Conservation (phyloP, 2,329 filamentous ascomycete genomes). For the Bipolaris victoriae region DNA sequence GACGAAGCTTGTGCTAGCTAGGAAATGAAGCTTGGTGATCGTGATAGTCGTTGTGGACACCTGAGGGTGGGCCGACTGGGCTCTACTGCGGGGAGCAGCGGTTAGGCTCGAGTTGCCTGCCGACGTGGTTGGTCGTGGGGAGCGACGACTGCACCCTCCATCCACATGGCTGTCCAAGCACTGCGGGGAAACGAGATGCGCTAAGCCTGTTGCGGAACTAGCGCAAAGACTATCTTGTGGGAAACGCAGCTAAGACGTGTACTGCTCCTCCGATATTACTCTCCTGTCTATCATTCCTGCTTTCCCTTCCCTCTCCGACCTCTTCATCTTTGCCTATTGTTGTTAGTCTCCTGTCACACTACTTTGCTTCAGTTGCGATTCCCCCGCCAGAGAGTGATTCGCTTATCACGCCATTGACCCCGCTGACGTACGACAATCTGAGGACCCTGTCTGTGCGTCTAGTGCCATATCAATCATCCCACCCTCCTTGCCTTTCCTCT, state of each 20-base stretch:
- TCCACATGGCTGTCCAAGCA: conserved; percentile 35
- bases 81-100: conserved; percentile 26
- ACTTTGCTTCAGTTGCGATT: conserved; percentile 10
- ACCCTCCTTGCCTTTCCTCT: conserved; percentile 23
- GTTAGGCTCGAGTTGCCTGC: conserved; percentile 17
- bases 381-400: conserved; percentile 20
- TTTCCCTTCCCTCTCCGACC: conserved; percentile 9
- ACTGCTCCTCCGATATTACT: conserved; percentile 34
- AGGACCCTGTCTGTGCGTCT: conserved; percentile 31
- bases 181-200: conserved; percentile 42
- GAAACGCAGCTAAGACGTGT: conserved; percentile 17
- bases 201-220: conserved; percentile 28
- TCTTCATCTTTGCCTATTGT: conserved; percentile 12
- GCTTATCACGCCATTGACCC: conserved; percentile 38
- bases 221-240: conserved; percentile 19
- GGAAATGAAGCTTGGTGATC: conserved; percentile 25
- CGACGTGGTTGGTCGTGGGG: conserved; percentile 20
- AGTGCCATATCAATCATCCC: conserved; percentile 28
- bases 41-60: conserved; percentile 27
- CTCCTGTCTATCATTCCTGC: conserved; percentile 25
- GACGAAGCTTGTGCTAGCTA: conserved; percentile 24
- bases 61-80: conserved; percentile 26
- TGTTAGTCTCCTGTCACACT: neutral
- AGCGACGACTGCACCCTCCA: conserved; percentile 17
- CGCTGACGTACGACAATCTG: conserved; percentile 32